Evolutionary conservation across 495 filamentous ascomycete species (phyloP).

Genomic region (Viridothelium virens): DNA sequence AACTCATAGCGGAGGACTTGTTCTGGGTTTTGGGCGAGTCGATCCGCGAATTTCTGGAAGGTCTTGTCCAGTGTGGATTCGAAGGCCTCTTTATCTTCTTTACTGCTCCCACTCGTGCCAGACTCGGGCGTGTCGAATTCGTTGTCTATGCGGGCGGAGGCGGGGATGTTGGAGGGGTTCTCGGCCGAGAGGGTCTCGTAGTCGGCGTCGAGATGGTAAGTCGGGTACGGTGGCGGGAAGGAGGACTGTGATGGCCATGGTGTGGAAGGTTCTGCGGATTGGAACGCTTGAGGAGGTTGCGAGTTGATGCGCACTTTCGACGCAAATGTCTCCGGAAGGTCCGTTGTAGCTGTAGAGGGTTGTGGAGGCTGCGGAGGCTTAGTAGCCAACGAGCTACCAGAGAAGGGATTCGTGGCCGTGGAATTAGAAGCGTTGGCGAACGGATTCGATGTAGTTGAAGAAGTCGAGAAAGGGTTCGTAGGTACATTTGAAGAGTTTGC

Average conservation of each 20-base stretch:
- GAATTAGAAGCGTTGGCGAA: neutral
- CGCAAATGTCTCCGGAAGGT: conserved; percentile 65
- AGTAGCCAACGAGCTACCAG: conserved; percentile 7
- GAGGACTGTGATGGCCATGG: conserved; percentile 66
- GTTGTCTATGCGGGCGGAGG: conserved; percentile 41
- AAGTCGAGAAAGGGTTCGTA: conserved; percentile 25
- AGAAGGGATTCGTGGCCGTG: conserved; percentile 19
- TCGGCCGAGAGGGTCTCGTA: conserved; percentile 70
- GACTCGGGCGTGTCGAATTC: conserved; percentile 46
- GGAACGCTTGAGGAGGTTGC: conserved; percentile 35
- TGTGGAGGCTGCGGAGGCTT: neutral
- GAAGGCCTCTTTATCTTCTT: conserved; percentile 75
- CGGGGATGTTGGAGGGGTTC: conserved; percentile 32
- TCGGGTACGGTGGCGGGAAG: conserved; percentile 63
- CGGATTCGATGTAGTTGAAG: neutral
- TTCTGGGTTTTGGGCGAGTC: conserved; percentile 83
- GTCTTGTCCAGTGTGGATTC: conserved; percentile 77
- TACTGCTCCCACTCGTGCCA: conserved; percentile 39
- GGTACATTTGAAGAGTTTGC: conserved; percentile 4
- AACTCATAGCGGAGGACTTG: conserved; percentile 93
- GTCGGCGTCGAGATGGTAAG: conserved; percentile 82
- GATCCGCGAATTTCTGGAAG: conserved; percentile 86
- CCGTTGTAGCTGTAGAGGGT: neutral
- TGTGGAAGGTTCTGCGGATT: conserved; percentile 34
- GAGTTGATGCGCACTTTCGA: conserved; percentile 50